Evolutionary conservation across 768 basidiomycete species (phyloP), one percentile per base, ranked within the genome.

Genomic region (Mycena metata): DNA sequence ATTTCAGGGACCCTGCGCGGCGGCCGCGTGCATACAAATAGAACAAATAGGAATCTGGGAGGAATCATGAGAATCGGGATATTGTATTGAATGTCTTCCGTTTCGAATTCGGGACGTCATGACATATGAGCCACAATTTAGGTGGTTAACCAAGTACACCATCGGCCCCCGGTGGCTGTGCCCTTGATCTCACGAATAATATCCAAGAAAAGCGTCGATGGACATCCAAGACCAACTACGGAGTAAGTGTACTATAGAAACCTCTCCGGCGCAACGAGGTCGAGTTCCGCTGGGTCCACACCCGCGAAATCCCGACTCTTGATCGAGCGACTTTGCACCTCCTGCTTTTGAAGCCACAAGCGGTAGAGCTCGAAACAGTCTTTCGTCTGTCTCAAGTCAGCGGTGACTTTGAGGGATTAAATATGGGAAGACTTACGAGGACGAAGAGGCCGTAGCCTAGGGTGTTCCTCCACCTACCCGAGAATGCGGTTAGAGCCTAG

Each of bases 281-380:
- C 86, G 23, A 87, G 77, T 64, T 81, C 81, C 2, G 75, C 60
- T 50, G 82, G 36, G 66, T 87, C 87, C 15, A 88, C 80, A 0
- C 86, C 86, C 15, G 78, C 78, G 70, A 87, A 87, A 9, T 85
- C 81, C 72, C 82, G 80, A 69, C 77, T 87, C 74, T 83, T 84
- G 59, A 87, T 82, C 12, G 76, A 72, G 26, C 87, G 80, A 3
- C 81, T 85, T 76, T 85, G 81, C 2, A 87, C 76, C 66, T 87
- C 86, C 12, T 79, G 81, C 71, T 85, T 85, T 11, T 82, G 79
- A 2, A 88, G 76, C 66, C 81, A 83, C 19, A 86, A 75, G 59
- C 88, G 84, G 12, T 84, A 74, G 1, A 87, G 77, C 46, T 83
- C 78, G 5, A 86, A 10, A 42, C 82, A 83, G 35, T 87, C 86